Evolutionary conservation across 371 early-diverging fungal genomes (phyloP).

Genomic region (Actinomortierella wolfii): DNA sequence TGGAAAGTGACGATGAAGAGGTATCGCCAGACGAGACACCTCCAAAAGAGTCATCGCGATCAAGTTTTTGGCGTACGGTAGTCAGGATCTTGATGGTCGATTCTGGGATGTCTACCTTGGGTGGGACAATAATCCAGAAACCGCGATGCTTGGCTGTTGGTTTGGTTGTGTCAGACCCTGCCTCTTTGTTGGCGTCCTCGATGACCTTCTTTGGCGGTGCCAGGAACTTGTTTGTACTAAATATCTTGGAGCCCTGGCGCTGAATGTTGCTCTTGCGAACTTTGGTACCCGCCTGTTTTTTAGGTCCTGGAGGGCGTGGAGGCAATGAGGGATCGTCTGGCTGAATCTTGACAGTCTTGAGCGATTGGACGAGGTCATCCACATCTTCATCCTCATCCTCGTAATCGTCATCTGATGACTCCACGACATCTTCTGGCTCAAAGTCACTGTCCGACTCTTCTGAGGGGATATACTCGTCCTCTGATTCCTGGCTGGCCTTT

Average conservation of each 20-base stretch:
- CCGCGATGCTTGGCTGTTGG: constrained; percentile 14
- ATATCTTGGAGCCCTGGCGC: constrained; percentile 18
- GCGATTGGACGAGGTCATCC: constrained; percentile 19
- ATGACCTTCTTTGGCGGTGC: constrained; percentile 31
- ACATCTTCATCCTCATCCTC: constrained; percentile 20
- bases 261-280: constrained; percentile 8
- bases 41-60: background rate
- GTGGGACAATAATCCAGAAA: constrained; percentile 37
- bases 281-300: background rate
- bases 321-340: constrained; percentile 21
- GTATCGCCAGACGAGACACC: too few species aligned
- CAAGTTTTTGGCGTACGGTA: constrained; percentile 15
- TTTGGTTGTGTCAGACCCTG: constrained; percentile 2
- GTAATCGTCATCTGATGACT: constrained; percentile 8
- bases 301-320: constrained; percentile 2
- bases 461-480: constrained; percentile 12
- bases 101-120: constrained; percentile 32
- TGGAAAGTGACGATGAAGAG: background rate
- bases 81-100: constrained; percentile 30
- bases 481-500: constrained; percentile 13
- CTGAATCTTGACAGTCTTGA: constrained; percentile 41
- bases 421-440: constrained; percentile 5
- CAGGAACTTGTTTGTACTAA: constrained; percentile 14
- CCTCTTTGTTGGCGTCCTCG: background rate
- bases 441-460: constrained; percentile 7